Evolutionary conservation across 345 rosid genomes (phyloP), one percentile per base, ranked within the genome.

Genomic region (Bruguiera parviflora): DNA sequence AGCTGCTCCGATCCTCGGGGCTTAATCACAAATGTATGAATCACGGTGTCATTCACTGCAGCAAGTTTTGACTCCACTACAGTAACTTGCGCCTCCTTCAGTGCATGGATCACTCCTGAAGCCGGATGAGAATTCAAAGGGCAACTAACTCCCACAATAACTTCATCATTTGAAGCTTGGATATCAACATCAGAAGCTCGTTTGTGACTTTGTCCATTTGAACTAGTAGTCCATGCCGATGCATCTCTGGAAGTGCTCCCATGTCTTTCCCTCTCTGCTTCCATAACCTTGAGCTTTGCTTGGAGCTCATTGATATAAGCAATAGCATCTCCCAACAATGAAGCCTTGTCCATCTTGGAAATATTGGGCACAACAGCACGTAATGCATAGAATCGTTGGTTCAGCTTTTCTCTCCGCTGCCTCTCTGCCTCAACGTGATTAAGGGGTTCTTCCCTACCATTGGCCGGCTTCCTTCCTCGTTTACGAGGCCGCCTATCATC

Each of bases 351-450:
- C 99, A 95, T 95, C 81, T 95, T 95, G 9, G 99, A 92, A 53
- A 95, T 92, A 78, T 95, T 95, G n/a, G 99, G 99, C 27, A 95
- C 99, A 53, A 95, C 99, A 13, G 99, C 88, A 2, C 99, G 81
- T 60, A 95, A 79, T 0, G 97, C 97, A 46, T 92, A 95, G 84
- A 95, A 95, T 37, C 96, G 82, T 66, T 95, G 97, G 80, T 95
- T 95, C 61, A 95, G 85, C 85, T 92, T 95, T 80, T 95, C 99
- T 5, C 99, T 83, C 53, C 99, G 83, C 60, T 90, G 97, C 79
- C 99, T 84, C 79, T 95, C 99, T 13, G 99, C 99, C 81, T 95
- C 99, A 57, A 95, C 99, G 28, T 95, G 99, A 74, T 95, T 95
- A 53, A 95, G 83, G 22, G 99, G 94, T 70, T 95, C 99, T 66